A percentile compares a stretch with the other conserved stretches of the same genome.
Evolutionary conservation across 2,329 filamentous ascomycete genomes (phyloP).

Genomic region (Colletotrichum sp.): DNA sequence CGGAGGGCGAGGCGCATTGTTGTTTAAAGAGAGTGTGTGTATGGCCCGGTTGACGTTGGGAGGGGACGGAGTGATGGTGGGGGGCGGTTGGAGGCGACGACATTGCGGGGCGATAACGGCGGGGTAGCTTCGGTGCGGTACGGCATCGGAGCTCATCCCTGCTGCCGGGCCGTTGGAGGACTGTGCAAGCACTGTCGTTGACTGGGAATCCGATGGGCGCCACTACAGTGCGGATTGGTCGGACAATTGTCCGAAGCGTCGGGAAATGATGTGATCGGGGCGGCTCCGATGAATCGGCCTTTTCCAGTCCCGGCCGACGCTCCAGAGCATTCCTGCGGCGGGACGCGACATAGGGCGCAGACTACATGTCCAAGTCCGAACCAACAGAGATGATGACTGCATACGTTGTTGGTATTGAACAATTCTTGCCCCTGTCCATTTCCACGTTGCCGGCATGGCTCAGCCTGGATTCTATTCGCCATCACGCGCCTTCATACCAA

Average conservation of each 20-base stretch:
- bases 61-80: not conserved
- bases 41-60: not conserved
- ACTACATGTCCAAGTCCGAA: not conserved
- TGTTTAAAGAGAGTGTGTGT: not conserved
- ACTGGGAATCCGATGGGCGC: not conserved
- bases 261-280: not conserved
- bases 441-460: not conserved
- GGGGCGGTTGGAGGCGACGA: not conserved
- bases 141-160: constrained; percentile 10
- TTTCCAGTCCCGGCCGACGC: not conserved
- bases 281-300: constrained; percentile 7
- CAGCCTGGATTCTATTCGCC: not conserved
- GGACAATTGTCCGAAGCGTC: constrained; percentile 12
- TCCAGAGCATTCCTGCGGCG: not conserved
- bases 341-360: not conserved
- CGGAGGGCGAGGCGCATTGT: constrained; percentile 14
- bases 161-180: not conserved
- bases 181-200: not conserved
- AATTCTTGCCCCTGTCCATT: not conserved
- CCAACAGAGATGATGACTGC: not conserved
- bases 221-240: not conserved
- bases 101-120: constrained; percentile 10
- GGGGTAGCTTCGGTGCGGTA: constrained; percentile 12
- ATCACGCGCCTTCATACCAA: not conserved
- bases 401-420: not conserved